phyloP scores from a whole-genome alignment of 257 asterid genomes.

The Anisodus tanguticus region DNA sequence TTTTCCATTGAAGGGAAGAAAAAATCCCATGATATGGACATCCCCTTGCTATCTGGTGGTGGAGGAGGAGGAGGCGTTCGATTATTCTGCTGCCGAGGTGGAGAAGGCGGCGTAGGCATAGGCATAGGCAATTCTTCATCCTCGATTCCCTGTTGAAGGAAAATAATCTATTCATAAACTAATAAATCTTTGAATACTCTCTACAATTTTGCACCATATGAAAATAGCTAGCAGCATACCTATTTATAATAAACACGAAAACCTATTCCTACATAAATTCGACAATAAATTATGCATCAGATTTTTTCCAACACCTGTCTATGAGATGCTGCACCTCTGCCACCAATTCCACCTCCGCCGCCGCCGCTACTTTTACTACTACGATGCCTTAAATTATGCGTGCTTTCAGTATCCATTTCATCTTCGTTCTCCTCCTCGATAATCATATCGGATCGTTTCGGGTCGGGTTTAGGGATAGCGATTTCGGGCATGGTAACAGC shows the following conservation, averaged over 20 bases:
- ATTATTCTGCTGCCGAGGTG: constrained; percentile 20
- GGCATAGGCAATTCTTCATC: constrained; percentile 53
- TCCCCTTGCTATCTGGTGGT: constrained; percentile 46
- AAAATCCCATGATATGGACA: constrained; percentile 61
- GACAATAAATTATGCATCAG: constrained; percentile 36
- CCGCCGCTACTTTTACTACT: constrained; percentile 52
- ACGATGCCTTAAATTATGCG: constrained; percentile 64
- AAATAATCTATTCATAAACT: no score
- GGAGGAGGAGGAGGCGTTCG: constrained; percentile 46
- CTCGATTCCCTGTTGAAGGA: constrained; percentile 38
- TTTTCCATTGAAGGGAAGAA: constrained; percentile 61
- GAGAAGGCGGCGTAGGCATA: constrained; percentile 38
- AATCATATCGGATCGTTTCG: constrained; percentile 62
- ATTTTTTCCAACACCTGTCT: neutral
- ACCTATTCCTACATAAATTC: no score
- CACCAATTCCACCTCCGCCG: constrained; percentile 43
- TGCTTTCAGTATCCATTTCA: constrained; percentile 55
- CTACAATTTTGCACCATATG: constrained; percentile 30
- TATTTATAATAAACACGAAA: no score
- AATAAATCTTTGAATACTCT: neutral
- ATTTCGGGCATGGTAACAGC: constrained; percentile 87
- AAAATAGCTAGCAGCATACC: no score
- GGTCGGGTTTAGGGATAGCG: constrained; percentile 48
- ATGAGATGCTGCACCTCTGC: constrained; percentile 37
- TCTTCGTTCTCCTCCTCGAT: constrained; percentile 79